Base-by-base conservation (phyloP, 1,139 yeast species). In the Wickerhamomyces sp. region DNA sequence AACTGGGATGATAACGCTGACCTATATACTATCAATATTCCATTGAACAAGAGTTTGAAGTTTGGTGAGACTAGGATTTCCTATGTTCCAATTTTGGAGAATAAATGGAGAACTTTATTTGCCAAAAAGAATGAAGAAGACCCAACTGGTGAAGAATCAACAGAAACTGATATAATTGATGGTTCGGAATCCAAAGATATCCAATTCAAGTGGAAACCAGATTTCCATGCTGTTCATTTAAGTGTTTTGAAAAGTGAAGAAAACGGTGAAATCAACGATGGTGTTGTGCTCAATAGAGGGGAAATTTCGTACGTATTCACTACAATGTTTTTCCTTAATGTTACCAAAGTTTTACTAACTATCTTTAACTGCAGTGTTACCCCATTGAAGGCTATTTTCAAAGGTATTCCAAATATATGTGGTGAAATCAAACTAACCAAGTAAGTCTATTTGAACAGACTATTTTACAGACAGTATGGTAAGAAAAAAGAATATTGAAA, bases 1-100 rank as follows among this genome's bases (percentile, higher is more conserved):
- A 71, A 79, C 51, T 85, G 95, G 84, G 63, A 72, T 44, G 46
- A 63, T 41, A 62, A 65, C 42, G 80, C 79, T 3, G 96, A 93
- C 56, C 66, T 91, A 37, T 93, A 85, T 64, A 75, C 91, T n/a
- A 71, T 93, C 40, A 93, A 93, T 61, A 75, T 93, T 3, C 99
- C 99, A 3, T 70, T 93, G 45, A 69, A 72, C 18, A 72, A 73
- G 8, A 66, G 72, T 1, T 68, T 86, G 41, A 63, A 73, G 40
- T 66, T 69, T 23, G 71, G 73, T 11, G 49, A 66, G 13, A 84
- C 96, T 1, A 81, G 77, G 57, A 78, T 84, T 37, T 65, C 76
- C 46, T 87, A 78, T 62, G 84, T 95, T 2, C 91, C 95, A 27
- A 81, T 93, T 46, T 71, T 88, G 59, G 78, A 81, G 49, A 91